Conservation (phyloP, 768 basidiomycete species). For the Mrakia blollopis region DNA sequence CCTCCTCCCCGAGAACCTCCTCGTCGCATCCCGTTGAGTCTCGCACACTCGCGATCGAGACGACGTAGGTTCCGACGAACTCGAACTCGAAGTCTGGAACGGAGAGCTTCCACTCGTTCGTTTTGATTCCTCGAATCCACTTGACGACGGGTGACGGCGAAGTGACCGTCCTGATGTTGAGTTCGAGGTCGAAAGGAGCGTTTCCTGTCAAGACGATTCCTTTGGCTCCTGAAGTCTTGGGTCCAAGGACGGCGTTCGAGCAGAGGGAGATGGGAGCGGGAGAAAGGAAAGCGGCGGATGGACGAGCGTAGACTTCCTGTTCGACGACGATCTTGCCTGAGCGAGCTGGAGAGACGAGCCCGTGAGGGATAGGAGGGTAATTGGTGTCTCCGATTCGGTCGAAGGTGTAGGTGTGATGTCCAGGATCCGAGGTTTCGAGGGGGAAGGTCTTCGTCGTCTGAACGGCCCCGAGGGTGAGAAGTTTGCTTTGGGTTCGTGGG, state of each 20-base stretch:
- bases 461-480: constrained; percentile 74
- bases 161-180: constrained; percentile 54
- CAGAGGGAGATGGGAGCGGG: constrained; percentile 64
- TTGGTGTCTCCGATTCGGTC: constrained; percentile 80
- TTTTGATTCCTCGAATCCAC: constrained; percentile 48
- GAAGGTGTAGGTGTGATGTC: constrained; percentile 83
- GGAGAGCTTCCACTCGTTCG: constrained; percentile 63
- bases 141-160: constrained; percentile 10
- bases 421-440: constrained; percentile 68
- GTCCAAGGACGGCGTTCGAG: constrained; percentile 61
- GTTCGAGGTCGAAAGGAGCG: constrained; percentile 73
- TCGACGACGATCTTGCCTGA: constrained; percentile 69
- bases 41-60: constrained; percentile 68
- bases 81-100: constrained; percentile 63
- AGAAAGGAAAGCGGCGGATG: constrained; percentile 71
- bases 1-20: constrained; percentile 13
- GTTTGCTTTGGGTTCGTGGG: constrained; percentile 37
- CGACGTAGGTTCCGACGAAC: constrained; percentile 72
- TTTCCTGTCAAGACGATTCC: constrained; percentile 71
- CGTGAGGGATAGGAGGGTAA: constrained; percentile 64
- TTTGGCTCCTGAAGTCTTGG: constrained; percentile 54
- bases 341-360: constrained; percentile 55
- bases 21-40: constrained; percentile 75
- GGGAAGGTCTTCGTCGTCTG: constrained; percentile 74
- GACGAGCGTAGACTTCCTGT: constrained; percentile 75